These are phyloP conservation scores for Apiospora rasikravindrae DNA, from an alignment of 2,329 filamentous ascomycete species.

Conservation along the genomic window DNA sequence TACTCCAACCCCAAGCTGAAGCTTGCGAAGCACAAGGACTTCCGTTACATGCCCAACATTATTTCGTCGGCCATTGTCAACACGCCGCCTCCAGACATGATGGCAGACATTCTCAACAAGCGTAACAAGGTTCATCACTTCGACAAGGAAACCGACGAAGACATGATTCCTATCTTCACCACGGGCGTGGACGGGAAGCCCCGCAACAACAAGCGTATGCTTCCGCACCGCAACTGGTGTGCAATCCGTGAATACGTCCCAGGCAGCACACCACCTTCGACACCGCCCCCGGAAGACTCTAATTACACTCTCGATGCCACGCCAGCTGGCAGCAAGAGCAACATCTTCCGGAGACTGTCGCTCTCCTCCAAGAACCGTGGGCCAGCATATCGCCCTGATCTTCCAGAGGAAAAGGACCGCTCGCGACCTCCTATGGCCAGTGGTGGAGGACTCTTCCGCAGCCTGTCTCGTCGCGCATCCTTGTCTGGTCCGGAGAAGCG, in stretches of 20 bases:
- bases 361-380: conserved; percentile 47
- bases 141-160: conserved; percentile 82
- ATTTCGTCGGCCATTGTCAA: conserved; percentile 96
- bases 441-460: conserved; percentile 51
- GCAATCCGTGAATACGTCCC: conserved; percentile 86
- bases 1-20: conserved; percentile 85
- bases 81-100: conserved; percentile 81
- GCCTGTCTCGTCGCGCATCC: conserved; percentile 47
- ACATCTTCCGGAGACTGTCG: conserved; percentile 50
- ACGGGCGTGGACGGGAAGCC: conserved; percentile 88
- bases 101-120: conserved; percentile 92
- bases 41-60: conserved; percentile 95
- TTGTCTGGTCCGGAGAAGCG: conserved; percentile 44
- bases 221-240: conserved; percentile 95
- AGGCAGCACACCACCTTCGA: conserved; percentile 73
- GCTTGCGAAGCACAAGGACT: conserved; percentile 86
- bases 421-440: conserved; percentile 57
- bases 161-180: conserved; percentile 93
- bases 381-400: conserved; percentile 44
- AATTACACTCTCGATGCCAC: conserved; percentile 46
- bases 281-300: conserved; percentile 61
- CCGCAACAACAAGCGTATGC: conserved; percentile 87
- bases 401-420: conserved; percentile 44
- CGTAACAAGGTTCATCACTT: conserved; percentile 82
- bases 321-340: conserved; percentile 40